These are phyloP conservation scores for Pseudohyphozyma bogoriensis DNA, from an alignment of 768 basidiomycete species.

Conservation along the genomic window DNA sequence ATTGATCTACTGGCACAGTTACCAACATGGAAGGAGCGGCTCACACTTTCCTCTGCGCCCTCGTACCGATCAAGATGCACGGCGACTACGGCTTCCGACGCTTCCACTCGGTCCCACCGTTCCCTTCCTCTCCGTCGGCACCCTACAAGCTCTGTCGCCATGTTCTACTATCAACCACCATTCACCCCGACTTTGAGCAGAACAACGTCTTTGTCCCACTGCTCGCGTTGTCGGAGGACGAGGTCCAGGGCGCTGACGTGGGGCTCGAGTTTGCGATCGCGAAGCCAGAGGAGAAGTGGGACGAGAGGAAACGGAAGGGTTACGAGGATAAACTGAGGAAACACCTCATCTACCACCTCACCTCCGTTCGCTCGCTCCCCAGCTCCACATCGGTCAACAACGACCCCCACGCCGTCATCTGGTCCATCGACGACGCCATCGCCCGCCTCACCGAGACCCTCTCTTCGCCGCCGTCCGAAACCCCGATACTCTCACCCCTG, in stretches of 20 bases:
- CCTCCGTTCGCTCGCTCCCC: background rate
- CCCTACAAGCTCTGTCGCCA: slow-evolving; percentile 5
- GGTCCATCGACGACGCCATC: background rate
- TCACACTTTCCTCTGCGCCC: slow-evolving; percentile 25
- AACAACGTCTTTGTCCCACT: slow-evolving; percentile 15
- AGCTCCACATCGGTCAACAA: too few species aligned
- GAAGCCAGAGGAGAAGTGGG: background rate
- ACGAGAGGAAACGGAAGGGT: background rate
- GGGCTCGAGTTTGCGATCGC: background rate
- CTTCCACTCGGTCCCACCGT: background rate
- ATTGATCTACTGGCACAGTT: too few species aligned
- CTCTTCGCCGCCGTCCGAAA: background rate
- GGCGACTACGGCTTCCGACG: slow-evolving; percentile 24
- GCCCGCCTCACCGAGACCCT: background rate
- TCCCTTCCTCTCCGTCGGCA: background rate
- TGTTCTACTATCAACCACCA: slow-evolving; percentile 13
- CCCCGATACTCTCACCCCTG: background rate
- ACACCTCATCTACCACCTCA: slow-evolving; percentile 17
- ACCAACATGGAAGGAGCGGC: slow-evolving; percentile 28
- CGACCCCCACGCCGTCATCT: background rate
- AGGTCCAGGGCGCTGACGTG: background rate
- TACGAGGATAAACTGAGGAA: slow-evolving; percentile 6
- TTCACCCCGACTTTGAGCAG: slow-evolving; percentile 29
- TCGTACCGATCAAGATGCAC: slow-evolving; percentile 9
- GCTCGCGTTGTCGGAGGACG: background rate